Evolutionary conservation across 257 asterid genomes (phyloP).

Genomic region (Gentiana dahurica): DNA sequence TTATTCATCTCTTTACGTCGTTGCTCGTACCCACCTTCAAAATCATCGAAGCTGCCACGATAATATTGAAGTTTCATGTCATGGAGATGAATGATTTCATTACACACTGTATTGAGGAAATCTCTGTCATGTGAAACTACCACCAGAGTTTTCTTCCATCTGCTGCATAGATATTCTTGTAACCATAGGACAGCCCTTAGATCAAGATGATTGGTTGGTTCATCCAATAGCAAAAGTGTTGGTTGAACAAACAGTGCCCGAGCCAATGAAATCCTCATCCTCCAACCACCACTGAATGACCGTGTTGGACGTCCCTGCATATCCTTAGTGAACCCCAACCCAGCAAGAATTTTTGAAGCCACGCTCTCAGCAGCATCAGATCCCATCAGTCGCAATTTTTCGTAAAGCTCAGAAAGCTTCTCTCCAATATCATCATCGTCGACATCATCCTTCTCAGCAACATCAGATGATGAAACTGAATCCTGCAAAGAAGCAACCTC

Average conservation of each 20-base stretch:
- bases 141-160: slow-evolving; percentile 30
- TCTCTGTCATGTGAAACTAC: slow-evolving; percentile 27
- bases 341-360: slow-evolving; percentile 28
- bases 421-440: slow-evolving; percentile 4
- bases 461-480: slow-evolving; percentile 4
- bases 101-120: slow-evolving; percentile 23
- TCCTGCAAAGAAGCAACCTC: slow-evolving; percentile 21
- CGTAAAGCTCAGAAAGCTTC: slow-evolving; percentile 25
- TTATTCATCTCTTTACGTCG: slow-evolving; percentile 21
- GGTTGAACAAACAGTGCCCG: slow-evolving; percentile 30
- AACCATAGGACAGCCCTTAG: slow-evolving; percentile 28
- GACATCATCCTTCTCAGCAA: slow-evolving; percentile 1
- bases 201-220: slow-evolving; percentile 30
- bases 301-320: slow-evolving; percentile 23
- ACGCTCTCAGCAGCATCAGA: slow-evolving; percentile 29
- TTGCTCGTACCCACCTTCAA: slow-evolving; percentile 22
- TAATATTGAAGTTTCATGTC: slow-evolving; percentile 24
- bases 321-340: slow-evolving; percentile 28
- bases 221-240: slow-evolving; percentile 24
- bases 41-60: slow-evolving; percentile 18
- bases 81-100: slow-evolving; percentile 20
- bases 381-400: slow-evolving; percentile 20
- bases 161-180: slow-evolving; percentile 21
- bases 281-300: slow-evolving; percentile 31
- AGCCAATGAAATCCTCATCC: slow-evolving; percentile 27